Evolutionary conservation across 108 stramenopile genomes (phyloP).

Genomic region (Skeletonema tropicum): DNA sequence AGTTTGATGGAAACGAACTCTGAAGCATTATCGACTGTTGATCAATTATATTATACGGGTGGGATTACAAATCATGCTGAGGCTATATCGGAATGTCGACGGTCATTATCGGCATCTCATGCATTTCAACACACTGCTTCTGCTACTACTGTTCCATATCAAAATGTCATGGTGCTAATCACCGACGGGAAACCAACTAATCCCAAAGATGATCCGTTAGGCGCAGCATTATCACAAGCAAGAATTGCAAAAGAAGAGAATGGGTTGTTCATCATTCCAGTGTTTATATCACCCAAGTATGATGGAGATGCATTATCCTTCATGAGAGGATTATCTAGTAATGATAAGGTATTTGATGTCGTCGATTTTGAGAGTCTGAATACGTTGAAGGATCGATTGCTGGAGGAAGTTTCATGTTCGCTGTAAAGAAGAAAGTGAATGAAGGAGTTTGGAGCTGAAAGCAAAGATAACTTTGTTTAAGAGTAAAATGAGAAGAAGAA

Average conservation of each 20-base stretch:
- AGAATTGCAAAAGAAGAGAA: neutral
- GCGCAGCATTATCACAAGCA: neutral
- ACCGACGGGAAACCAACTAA: constrained; percentile 1
- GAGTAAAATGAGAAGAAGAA: too few relatives aligned
- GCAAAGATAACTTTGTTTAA: too few relatives aligned
- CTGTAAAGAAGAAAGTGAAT: neutral
- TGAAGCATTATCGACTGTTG: neutral
- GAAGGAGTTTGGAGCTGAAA: neutral
- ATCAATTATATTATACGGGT: constrained; percentile 18
- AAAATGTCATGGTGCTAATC: neutral
- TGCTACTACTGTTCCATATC: neutral
- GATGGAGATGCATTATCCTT: constrained; percentile 11
- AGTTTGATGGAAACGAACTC: neutral
- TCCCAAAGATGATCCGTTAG: neutral
- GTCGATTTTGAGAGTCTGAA: constrained; percentile 29
- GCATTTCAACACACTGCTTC: constrained; percentile 2
- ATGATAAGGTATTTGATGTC: constrained; percentile 37
- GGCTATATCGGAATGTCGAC: constrained; percentile 8
- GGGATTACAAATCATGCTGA: constrained; percentile 24
- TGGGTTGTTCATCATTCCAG: constrained; percentile 2
- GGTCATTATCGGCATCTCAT: neutral
- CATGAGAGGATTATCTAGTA: too few relatives aligned
- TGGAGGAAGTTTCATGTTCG: constrained; percentile 40
- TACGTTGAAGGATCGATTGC: constrained; percentile 32
- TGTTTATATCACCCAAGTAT: constrained; percentile 11